A percentile compares a stretch with the other conserved stretches of the same genome.
Evolutionary conservation across 768 basidiomycete species (phyloP).

Genomic region (Russula compacta): DNA sequence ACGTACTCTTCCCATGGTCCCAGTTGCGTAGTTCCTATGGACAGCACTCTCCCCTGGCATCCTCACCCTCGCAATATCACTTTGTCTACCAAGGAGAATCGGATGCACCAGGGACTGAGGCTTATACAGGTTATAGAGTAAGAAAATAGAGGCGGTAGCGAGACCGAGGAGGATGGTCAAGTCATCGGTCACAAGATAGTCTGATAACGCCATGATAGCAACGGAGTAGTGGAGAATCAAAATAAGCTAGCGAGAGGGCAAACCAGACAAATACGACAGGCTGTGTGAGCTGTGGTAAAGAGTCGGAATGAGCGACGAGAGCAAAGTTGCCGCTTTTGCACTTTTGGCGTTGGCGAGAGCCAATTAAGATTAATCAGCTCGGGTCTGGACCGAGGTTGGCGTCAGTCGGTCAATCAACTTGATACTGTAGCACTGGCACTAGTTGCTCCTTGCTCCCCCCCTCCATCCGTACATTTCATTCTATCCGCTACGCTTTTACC

Average conservation of each 20-base stretch:
- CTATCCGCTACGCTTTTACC: too few relatives aligned
- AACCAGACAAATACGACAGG: background rate
- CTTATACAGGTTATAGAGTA: slow-evolving; percentile 69
- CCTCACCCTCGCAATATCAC: slow-evolving; percentile 76
- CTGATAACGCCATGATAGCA: slow-evolving; percentile 33
- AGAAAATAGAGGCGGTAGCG: slow-evolving; percentile 65
- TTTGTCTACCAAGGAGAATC: slow-evolving; percentile 87
- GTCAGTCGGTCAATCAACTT: too few relatives aligned
- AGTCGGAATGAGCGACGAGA: background rate
- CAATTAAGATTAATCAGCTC: background rate
- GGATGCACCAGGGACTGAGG: slow-evolving; percentile 86
- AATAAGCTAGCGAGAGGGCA: background rate
- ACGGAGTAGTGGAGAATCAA: background rate
- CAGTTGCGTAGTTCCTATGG: slow-evolving; percentile 86
- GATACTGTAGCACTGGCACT: too few relatives aligned
- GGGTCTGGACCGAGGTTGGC: background rate
- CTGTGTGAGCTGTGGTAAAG: background rate
- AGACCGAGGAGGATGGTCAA: slow-evolving; percentile 69
- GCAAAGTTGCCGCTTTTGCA: too few relatives aligned
- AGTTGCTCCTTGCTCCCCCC: too few relatives aligned
- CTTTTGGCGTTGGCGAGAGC: too few relatives aligned
- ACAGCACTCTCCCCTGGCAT: slow-evolving; percentile 77
- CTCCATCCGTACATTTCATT: too few relatives aligned
- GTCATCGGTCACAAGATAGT: slow-evolving; percentile 69
- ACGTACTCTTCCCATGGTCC: slow-evolving; percentile 70